These are phyloP conservation scores for Colletotrichum neosansevieriae DNA, from an alignment of 2,329 filamentous ascomycete species.

Conservation along the genomic window DNA sequence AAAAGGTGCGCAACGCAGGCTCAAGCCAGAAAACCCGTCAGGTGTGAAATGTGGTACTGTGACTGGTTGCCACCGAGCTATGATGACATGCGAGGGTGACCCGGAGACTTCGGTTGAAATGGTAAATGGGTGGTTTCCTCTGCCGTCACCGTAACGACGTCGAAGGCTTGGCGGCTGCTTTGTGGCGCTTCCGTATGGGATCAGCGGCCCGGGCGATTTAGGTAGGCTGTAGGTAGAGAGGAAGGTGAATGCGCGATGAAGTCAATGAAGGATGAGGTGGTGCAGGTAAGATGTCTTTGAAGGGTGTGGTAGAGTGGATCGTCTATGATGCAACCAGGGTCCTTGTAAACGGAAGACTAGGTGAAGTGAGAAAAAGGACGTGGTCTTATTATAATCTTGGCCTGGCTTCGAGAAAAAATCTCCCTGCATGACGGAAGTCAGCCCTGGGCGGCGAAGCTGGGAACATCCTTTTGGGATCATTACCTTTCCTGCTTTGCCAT, in stretches of 20 bases:
- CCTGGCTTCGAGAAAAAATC: neutral
- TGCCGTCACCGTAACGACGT: neutral
- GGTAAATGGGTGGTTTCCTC: neutral
- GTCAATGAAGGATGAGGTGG: constrained; percentile 9
- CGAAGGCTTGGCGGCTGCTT: neutral
- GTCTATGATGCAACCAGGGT: constrained; percentile 16
- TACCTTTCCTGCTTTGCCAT: neutral
- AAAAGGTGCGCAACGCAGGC: constrained; percentile 4
- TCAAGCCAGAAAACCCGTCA: constrained; percentile 20
- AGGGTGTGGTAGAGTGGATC: constrained; percentile 3
- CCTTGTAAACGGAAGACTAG: too few species aligned
- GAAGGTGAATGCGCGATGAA: constrained; percentile 19
- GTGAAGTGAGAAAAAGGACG: neutral
- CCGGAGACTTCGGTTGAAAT: neutral
- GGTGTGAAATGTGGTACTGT: constrained; percentile 34
- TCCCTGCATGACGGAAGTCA: neutral
- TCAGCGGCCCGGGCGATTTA: constrained; percentile 7
- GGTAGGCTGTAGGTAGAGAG: neutral
- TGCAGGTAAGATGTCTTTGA: constrained; percentile 1
- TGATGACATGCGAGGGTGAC: constrained; percentile 18
- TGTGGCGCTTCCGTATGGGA: constrained; percentile 10
- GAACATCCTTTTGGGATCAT: too few species aligned
- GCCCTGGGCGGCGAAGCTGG: neutral
- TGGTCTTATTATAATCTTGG: neutral
- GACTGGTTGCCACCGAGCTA: constrained; percentile 28